These are phyloP conservation scores for Monosporascus sp. DNA, from an alignment of 2,329 filamentous ascomycete species.

Conservation along the genomic window DNA sequence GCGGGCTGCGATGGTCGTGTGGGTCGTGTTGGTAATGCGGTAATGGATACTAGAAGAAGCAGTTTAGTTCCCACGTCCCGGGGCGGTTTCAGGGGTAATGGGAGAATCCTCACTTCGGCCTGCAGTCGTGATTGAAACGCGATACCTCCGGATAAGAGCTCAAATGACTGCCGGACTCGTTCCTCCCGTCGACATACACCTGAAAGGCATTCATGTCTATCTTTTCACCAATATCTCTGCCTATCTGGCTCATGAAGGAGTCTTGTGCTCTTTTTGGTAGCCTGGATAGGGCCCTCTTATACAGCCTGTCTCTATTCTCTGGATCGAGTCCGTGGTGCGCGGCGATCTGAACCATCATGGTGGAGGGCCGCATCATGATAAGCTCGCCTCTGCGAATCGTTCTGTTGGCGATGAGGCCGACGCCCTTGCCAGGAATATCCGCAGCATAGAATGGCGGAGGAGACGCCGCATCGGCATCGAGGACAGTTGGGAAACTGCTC, in stretches of 20 bases:
- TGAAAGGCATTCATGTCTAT: slow-evolving; percentile 32
- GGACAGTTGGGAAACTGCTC: slow-evolving; percentile 5
- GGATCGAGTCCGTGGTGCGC: slow-evolving; percentile 13
- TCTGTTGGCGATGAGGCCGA: slow-evolving; percentile 30
- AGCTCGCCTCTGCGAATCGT: slow-evolving; percentile 30
- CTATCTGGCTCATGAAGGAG: slow-evolving; percentile 27
- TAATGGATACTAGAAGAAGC: slow-evolving; percentile 24
- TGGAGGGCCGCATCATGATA: slow-evolving; percentile 27
- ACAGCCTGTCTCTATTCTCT: slow-evolving; percentile 19
- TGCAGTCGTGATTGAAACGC: slow-evolving; percentile 34
- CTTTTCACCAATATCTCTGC: slow-evolving; percentile 23
- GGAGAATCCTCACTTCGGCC: slow-evolving; percentile 31
- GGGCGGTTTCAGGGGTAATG: no score
- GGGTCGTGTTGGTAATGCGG: slow-evolving; percentile 29
- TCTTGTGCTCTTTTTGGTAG: slow-evolving; percentile 18
- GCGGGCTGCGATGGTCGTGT: slow-evolving; percentile 31
- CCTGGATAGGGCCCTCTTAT: slow-evolving; percentile 21
- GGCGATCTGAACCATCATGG: slow-evolving; percentile 24
- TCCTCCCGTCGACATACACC: slow-evolving; percentile 23
- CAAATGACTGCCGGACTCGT: slow-evolving; percentile 24
- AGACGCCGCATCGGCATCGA: slow-evolving; percentile 1
- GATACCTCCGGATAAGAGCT: slow-evolving; percentile 30
- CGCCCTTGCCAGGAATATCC: slow-evolving; percentile 29
- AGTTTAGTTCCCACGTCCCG: not conserved
- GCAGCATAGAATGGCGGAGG: slow-evolving; percentile 22